Evolutionary conservation across 768 basidiomycete species (phyloP), one percentile per base, ranked within the genome.

Genomic region (Panaeolus papilionaceus): DNA sequence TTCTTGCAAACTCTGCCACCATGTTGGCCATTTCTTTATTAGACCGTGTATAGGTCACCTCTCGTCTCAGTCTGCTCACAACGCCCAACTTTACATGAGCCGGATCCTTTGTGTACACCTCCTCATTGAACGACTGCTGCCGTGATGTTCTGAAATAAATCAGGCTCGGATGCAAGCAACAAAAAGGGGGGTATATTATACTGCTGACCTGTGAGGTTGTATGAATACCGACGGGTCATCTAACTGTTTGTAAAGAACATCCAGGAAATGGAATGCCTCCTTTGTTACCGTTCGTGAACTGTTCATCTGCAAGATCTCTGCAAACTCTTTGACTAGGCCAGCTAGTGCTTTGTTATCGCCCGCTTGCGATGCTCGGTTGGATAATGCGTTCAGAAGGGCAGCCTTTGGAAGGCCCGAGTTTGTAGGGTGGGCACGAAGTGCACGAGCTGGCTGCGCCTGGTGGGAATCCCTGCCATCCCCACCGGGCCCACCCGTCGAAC

Each of bases 181-280:
- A 58, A 33, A 58, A 42, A 42, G 16, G 40, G 47, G 14, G 37
- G 37, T 37, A 44, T 18, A 28, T 23, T 37, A 51, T 38, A 82
- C 73, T 58, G 54, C 54, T 75, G 76, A 84, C 81, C 89, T 83
- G 73, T 88, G 72, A 4, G 90, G 90, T 47, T 82, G 77, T 63
- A 85, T 75, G 70, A 85, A 87, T 44, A 87, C 85, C 20, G 88
- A 87, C 39, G 92, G 89, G 75, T 92, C 88, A 42, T 85, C 86
- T 51, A 94, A 83, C 72, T 91, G 91, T 75, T 90, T 91, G 77
- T 86, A 83, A 69, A 94, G 74, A 37, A 86, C 83, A 70, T 92
- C 91, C 64, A 94, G 77, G 77, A 94, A 91, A 26, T 81, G 77
- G 72, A 89, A 91, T 6, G 87, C 92, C 69, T 93, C 90, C 75